phyloP scores from a whole-genome alignment of 2,329 filamentous ascomycete species.

The Escovopsis sp. region DNA sequence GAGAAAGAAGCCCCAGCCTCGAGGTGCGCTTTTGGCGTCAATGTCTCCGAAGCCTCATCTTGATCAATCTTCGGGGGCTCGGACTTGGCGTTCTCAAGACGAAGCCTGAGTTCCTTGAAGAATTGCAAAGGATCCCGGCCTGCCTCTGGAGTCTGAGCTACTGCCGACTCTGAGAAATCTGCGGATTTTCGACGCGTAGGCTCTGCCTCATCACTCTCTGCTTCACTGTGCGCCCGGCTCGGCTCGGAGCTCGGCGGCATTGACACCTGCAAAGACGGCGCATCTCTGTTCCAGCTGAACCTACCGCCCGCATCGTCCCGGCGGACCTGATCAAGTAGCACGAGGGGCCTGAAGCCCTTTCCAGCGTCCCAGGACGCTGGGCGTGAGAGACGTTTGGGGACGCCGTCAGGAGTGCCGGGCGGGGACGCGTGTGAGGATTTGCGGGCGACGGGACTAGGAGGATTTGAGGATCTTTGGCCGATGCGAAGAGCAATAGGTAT shows the following conservation, averaged over 20 bases:
- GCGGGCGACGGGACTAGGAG: constrained; percentile 22
- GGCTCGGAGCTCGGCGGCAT: constrained; percentile 10
- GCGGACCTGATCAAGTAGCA: constrained; percentile 55
- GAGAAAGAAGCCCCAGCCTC: constrained; percentile 15
- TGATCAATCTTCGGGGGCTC: constrained; percentile 23
- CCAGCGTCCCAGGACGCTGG: constrained; percentile 48
- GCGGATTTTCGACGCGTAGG: constrained; percentile 20
- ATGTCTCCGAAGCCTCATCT: constrained; percentile 46
- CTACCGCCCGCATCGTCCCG: constrained; percentile 21
- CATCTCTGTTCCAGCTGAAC: constrained; percentile 17
- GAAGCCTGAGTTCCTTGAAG: constrained; percentile 15
- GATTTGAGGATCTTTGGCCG: constrained; percentile 27
- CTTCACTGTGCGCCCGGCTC: constrained; percentile 20
- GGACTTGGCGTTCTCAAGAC: constrained; percentile 25
- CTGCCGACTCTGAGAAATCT: constrained; percentile 9
- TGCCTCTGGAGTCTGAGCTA: background rate
- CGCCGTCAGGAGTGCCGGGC: constrained; percentile 17
- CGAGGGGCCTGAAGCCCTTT: constrained; percentile 66
- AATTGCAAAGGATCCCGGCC: background rate
- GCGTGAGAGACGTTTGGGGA: constrained; percentile 27
- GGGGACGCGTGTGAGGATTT: constrained; percentile 24
- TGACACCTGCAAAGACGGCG: constrained; percentile 32
- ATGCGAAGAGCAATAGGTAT: constrained; percentile 43
- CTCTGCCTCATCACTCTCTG: constrained; percentile 9
- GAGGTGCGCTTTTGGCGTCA: constrained; percentile 50